Evolutionary conservation across 495 filamentous ascomycete genomes (phyloP).

Genomic region (Neurospora sp.): DNA sequence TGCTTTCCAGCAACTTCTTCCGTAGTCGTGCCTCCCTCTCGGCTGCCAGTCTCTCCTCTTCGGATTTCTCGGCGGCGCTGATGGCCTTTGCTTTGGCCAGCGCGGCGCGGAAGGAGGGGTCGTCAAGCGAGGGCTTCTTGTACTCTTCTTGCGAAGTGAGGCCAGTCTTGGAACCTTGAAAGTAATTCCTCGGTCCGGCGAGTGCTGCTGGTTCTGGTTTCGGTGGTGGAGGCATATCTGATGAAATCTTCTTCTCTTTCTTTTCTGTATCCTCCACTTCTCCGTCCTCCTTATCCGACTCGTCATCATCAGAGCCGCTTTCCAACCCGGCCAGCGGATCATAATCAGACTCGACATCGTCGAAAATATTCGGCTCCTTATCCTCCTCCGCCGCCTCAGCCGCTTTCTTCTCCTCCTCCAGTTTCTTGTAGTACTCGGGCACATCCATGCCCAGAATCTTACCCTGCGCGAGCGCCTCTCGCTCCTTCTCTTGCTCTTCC

Average conservation of each 20-base stretch:
- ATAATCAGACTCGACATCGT: conserved; percentile 76
- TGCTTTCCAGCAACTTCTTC: conserved; percentile 64
- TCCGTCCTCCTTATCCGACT: conserved; percentile 22
- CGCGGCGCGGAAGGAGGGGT: conserved; percentile 74
- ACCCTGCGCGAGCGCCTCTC: conserved; percentile 48
- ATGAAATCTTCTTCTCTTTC: conserved; percentile 7
- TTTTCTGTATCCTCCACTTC: conserved; percentile 8
- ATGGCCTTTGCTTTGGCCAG: conserved; percentile 75
- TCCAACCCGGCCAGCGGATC: conserved; percentile 71
- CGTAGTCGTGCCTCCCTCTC: conserved; percentile 53
- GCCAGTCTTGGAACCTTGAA: conserved; percentile 40
- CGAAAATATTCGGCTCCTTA: conserved; percentile 69
- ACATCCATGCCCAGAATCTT: conserved; percentile 74
- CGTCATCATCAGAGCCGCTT: conserved; percentile 37
- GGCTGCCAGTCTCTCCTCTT: conserved; percentile 36
- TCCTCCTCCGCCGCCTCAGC: conserved; percentile 45
- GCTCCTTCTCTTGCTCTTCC: conserved; percentile 28
- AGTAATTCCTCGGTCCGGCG: conserved; percentile 45
- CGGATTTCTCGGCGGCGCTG: conserved; percentile 38
- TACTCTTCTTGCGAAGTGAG: conserved; percentile 34
- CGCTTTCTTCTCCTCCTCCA: conserved; percentile 21
- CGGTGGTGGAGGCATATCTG: conserved; percentile 36
- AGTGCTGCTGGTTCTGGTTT: conserved; percentile 11
- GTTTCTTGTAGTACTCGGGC: conserved; percentile 46
- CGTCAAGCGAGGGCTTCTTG: conserved; percentile 48